phyloP scores from a whole-genome alignment of 1,284 basidiomycete species.

The Leccinum fallax region DNA sequence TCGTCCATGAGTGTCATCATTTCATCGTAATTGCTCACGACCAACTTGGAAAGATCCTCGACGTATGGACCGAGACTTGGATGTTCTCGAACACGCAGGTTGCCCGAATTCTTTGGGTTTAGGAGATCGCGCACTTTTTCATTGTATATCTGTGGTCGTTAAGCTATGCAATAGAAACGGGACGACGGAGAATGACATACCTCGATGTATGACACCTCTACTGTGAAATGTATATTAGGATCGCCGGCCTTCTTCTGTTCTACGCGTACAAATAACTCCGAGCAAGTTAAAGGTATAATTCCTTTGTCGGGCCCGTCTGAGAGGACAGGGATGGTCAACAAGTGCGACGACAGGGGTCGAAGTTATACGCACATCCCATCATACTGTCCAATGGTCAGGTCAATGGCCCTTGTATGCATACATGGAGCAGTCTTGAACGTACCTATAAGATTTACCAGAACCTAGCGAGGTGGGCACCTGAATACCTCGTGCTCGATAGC shows the following conservation, averaged over 20 bases:
- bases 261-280: conserved; percentile 88
- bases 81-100: conserved; percentile 95
- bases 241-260: conserved; percentile 66
- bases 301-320: conserved; percentile 95
- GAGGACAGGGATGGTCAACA: conserved; percentile 10
- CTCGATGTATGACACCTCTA: conserved; percentile 98
- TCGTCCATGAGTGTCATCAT: conserved; percentile 99
- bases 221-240: conserved; percentile 77
- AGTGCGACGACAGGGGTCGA: conserved; percentile 20
- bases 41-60: conserved; percentile 93
- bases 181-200: conserved; percentile 40
- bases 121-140: conserved; percentile 98
- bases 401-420: conserved; percentile 3
- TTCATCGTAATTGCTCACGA: conserved; percentile 88
- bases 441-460: conserved; percentile 90
- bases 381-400: conserved; percentile 59
- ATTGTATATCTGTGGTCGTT: conserved; percentile 79
- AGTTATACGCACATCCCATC: conserved; percentile 88
- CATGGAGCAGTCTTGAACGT: conserved; percentile 30
- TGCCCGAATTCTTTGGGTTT: conserved; percentile 96
- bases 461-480: conserved; percentile 46
- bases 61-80: conserved; percentile 95
- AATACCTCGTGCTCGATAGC: conserved; percentile 6
- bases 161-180: neutral
- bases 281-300: conserved; percentile 95